Evolutionary conservation across 1,284 basidiomycete genomes (phyloP).

Genomic region (Fomitiporia mediterranea): DNA sequence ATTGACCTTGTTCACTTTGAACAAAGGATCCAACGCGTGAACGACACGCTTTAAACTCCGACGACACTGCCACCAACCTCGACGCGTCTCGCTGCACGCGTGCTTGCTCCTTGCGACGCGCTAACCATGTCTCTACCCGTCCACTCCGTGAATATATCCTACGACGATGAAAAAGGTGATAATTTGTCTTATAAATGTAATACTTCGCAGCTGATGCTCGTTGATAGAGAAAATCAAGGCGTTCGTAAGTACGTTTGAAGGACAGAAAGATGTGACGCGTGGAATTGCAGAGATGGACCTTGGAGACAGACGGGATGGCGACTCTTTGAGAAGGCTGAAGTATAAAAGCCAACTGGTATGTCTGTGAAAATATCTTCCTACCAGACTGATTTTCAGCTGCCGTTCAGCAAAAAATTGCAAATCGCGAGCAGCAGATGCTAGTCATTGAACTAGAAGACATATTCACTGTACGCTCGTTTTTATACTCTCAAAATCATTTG

Average conservation of each 20-base stretch:
- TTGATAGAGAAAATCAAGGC: conserved; percentile 57
- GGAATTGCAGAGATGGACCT: conserved; percentile 71
- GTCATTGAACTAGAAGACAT: conserved; percentile 82
- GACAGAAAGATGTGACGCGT: conserved; percentile 60
- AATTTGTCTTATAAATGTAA: background rate
- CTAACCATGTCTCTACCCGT: conserved; percentile 44
- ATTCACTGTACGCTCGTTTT: conserved; percentile 43
- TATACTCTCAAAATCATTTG: background rate
- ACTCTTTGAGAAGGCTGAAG: conserved; percentile 52
- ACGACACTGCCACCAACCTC: background rate
- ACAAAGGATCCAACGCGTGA: background rate
- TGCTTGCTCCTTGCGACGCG: conserved; percentile 1
- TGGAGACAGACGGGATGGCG: conserved; percentile 47
- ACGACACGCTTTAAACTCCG: conserved; percentile 11
- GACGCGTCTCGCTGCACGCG: conserved; percentile 11
- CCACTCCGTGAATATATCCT: conserved; percentile 45
- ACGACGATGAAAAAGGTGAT: conserved; percentile 41
- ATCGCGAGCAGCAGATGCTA: conserved; percentile 86
- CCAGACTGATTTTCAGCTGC: conserved; percentile 19
- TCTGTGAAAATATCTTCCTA: conserved; percentile 26
- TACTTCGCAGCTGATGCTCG: too few species aligned
- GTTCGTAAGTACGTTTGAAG: conserved; percentile 67
- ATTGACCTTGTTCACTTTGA: too few species aligned
- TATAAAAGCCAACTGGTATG: conserved; percentile 89
- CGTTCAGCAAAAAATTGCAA: conserved; percentile 82